Evolutionary conservation across 2,329 filamentous ascomycete genomes (phyloP).

Genomic region (Polytolypa hystricis): DNA sequence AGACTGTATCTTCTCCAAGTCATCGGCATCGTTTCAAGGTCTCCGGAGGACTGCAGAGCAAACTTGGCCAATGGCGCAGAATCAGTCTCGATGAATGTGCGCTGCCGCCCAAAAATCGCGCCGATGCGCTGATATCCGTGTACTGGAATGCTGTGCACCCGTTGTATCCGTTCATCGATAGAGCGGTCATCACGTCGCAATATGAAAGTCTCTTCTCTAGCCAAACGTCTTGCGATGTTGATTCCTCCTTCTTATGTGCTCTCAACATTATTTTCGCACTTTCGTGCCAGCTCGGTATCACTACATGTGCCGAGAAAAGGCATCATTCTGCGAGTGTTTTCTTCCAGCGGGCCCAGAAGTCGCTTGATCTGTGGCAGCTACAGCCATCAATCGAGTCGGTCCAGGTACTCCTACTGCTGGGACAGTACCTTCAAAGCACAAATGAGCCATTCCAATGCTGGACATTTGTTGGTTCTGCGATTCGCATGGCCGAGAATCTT

Average conservation of each 20-base stretch:
- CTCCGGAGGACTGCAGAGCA: no score
- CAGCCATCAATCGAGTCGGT: conserved; percentile 36
- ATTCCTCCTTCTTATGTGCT: background rate
- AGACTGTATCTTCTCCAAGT: no score
- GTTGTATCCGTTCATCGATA: background rate
- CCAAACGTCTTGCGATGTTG: background rate
- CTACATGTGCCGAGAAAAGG: conserved; percentile 9
- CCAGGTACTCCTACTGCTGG: conserved; percentile 38
- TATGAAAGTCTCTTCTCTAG: background rate
- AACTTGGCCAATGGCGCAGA: background rate
- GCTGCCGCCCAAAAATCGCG: background rate
- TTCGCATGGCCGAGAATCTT: conserved; percentile 38
- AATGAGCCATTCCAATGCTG: conserved; percentile 39
- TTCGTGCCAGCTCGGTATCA: background rate
- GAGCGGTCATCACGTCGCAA: background rate
- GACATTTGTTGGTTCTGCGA: conserved; percentile 38
- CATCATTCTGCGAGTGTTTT: conserved; percentile 32
- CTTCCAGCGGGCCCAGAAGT: conserved; percentile 33
- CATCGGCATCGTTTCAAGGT: no score
- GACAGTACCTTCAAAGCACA: conserved; percentile 41
- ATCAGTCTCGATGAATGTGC: background rate
- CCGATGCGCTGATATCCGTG: background rate
- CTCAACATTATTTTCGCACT: background rate
- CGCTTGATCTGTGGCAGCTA: conserved; percentile 34
- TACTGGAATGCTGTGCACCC: background rate